Evolutionary conservation across 2,329 filamentous ascomycete species (phyloP).

Genomic region (Teratosphaeria destructans): DNA sequence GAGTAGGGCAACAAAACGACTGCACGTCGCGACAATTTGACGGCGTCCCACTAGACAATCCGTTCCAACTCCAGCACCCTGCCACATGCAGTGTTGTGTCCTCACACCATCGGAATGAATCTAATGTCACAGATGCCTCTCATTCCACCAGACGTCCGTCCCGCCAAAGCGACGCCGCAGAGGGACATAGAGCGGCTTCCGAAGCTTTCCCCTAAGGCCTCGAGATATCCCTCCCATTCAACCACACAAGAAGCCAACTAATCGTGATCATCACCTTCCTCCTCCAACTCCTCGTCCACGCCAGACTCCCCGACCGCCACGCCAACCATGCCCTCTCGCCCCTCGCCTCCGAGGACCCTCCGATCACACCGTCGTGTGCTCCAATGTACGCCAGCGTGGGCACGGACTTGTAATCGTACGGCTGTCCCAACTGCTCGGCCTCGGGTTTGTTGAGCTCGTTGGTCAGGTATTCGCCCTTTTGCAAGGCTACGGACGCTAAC

Average conservation of each 20-base stretch:
- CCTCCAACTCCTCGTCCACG: constrained; percentile 23
- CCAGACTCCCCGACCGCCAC: constrained; percentile 29
- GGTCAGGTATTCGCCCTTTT: constrained; percentile 29
- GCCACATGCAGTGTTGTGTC: too few species aligned
- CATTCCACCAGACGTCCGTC: too few species aligned
- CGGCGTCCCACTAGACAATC: too few species aligned
- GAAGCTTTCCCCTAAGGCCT: constrained; percentile 2
- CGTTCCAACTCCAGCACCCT: too few species aligned
- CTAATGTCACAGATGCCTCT: not conserved
- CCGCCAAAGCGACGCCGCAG: too few species aligned
- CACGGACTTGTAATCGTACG: constrained; percentile 31
- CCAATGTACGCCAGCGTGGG: constrained; percentile 33
- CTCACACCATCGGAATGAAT: not conserved
- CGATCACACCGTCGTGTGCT: constrained; percentile 32
- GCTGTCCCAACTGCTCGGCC: constrained; percentile 4
- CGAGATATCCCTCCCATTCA: constrained; percentile 22
- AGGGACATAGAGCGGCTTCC: not conserved
- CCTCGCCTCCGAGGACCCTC: constrained; percentile 31
- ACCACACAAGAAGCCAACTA: constrained; percentile 21
- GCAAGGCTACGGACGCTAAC: constrained; percentile 29
- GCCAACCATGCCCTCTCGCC: constrained; percentile 34
- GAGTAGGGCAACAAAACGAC: too few species aligned
- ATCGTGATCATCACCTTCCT: constrained; percentile 22
- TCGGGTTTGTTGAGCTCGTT: constrained; percentile 18
- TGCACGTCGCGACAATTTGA: too few species aligned